Conservation (phyloP, 305 asterid species). For the Solanum chacoense region DNA sequence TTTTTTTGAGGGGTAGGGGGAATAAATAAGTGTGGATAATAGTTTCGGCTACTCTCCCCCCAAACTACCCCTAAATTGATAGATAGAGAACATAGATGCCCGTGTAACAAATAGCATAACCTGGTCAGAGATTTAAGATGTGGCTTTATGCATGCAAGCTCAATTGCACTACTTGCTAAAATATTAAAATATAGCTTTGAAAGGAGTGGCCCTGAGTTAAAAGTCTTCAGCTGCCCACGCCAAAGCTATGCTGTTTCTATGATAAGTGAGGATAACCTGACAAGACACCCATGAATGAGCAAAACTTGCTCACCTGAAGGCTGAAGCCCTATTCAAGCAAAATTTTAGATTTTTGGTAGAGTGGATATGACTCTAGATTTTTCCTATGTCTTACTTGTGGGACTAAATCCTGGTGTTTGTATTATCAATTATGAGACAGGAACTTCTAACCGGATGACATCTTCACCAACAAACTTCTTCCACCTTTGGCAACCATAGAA, state of each 20-base stretch:
- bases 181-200: not conserved
- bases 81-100: not conserved
- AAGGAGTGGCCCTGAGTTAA: not conserved
- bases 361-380: not conserved
- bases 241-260: not conserved
- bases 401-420: not conserved
- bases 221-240: not conserved
- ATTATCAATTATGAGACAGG: not conserved
- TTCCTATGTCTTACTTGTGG: not conserved
- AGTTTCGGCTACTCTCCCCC: not conserved
- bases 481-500: not conserved
- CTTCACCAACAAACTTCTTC: not conserved
- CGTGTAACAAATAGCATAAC: not conserved
- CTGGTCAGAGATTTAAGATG: not conserved
- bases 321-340: not conserved
- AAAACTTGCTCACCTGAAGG: not conserved
- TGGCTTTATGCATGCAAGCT: not conserved
- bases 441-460: not conserved
- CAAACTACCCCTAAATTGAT: not conserved
- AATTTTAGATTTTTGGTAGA: not conserved
- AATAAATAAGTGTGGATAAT: not conserved
- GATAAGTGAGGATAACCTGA: not conserved
- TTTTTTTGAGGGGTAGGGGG: not conserved
- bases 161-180: not conserved
- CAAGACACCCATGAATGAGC: not conserved